Evolutionary conservation across 805 yeast species (phyloP).

Genomic region (Yarrowia alimentaria): DNA sequence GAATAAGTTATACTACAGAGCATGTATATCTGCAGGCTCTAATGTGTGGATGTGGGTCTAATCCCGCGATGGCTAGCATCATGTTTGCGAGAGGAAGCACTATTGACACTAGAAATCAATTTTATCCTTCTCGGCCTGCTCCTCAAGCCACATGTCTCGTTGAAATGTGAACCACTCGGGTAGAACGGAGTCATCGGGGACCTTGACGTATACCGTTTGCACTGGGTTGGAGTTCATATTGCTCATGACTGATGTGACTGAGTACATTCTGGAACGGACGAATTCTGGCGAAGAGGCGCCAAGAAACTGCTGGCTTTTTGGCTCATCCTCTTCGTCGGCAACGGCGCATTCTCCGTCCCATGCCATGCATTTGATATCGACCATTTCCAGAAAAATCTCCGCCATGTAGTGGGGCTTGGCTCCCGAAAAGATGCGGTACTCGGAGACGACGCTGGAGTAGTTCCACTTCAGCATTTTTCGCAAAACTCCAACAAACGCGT

Average conservation of each 20-base stretch:
- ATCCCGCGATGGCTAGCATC: too few relatives aligned
- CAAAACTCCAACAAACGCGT: slow-evolving; percentile 74
- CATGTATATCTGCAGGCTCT: too few relatives aligned
- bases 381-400: slow-evolving; percentile 76
- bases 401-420: slow-evolving; percentile 72
- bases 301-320: slow-evolving; percentile 34
- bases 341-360: slow-evolving; percentile 34
- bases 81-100: too few relatives aligned
- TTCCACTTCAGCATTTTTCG: slow-evolving; percentile 88
- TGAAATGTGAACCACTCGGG: slow-evolving; percentile 74
- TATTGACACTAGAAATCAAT: slow-evolving; percentile 19
- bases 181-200: slow-evolving; percentile 63
- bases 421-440: slow-evolving; percentile 75
- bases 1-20: too few relatives aligned
- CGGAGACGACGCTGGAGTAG: slow-evolving; percentile 77
- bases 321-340: slow-evolving; percentile 47
- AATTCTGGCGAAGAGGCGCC: slow-evolving; percentile 1
- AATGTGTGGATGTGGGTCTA: too few relatives aligned
- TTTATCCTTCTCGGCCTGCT: slow-evolving; percentile 31
- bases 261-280: slow-evolving; percentile 16
- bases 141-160: slow-evolving; percentile 61
- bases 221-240: not conserved
- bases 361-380: slow-evolving; percentile 55
- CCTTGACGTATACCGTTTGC: slow-evolving; percentile 41
- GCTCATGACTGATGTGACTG: slow-evolving; percentile 17